These are phyloP conservation scores for Colletotrichum sp. DNA, from an alignment of 2,329 filamentous ascomycete species.

Conservation along the genomic window DNA sequence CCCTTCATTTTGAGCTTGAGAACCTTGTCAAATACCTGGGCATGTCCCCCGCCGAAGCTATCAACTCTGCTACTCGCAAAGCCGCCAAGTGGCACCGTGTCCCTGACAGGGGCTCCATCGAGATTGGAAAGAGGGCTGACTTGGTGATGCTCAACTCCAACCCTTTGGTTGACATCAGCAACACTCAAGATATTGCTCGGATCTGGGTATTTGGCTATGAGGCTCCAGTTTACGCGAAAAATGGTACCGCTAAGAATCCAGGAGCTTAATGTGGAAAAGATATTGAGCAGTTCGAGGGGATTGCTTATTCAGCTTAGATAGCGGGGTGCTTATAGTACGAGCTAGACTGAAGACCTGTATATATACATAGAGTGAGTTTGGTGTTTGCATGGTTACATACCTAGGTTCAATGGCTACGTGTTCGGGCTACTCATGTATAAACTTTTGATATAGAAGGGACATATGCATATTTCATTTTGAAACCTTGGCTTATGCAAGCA, in stretches of 20 bases:
- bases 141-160: neutral
- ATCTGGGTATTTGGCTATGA: neutral
- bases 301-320: neutral
- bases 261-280: neutral
- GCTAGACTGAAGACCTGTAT: neutral
- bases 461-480: neutral
- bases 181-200: neutral
- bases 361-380: neutral
- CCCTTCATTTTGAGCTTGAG: neutral
- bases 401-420: neutral
- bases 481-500: neutral
- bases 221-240: neutral
- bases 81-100: neutral
- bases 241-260: neutral
- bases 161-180: neutral
- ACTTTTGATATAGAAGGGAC: neutral
- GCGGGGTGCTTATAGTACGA: neutral
- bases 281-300: neutral
- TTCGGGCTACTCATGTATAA: neutral
- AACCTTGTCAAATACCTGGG: neutral
- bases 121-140: neutral
- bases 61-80: neutral
- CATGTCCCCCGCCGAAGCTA: neutral
- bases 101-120: neutral
- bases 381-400: neutral